Evolutionary conservation across 2,329 filamentous ascomycete species (phyloP), one percentile per base, ranked within the genome.

Genomic region (Fusarium buxicola): DNA sequence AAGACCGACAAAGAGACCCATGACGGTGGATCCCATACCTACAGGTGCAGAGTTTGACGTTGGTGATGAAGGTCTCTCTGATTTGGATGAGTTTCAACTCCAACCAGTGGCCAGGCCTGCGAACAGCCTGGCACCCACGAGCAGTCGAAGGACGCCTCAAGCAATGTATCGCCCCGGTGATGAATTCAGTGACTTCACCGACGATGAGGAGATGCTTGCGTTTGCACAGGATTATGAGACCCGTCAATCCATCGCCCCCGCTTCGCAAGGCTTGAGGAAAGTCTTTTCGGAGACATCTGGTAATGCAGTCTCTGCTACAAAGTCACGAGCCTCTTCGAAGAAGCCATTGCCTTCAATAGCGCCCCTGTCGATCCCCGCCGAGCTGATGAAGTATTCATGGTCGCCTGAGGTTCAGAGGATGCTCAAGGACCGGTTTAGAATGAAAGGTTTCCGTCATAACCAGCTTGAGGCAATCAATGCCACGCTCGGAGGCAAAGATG

Each of bases 381-480:
- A 84, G 48, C 74, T 85, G 68, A 89, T 91, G 84, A 82, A 84
- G 44, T 83, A 89, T 70, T 82, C 88, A 5, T 99, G 96, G 95
- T 97, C 94, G 13, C 82, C 85, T 38, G 94, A 98, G 69, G 91
- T 99, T 21, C 90, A 89, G 65, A 84, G 81, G 50, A 91, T 88
- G n/a, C 79, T 99, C 63, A 92, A 90, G 70, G 89, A 94, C 68
- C 85, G 88, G 4, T 99, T 99, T 72, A 86, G 89, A 62, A 89
- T 99, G 74, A 87, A 86, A 50, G 92, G 92, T 0, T 99, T 99
- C 72, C 88, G 96, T 27, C 87, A 89, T 50, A 95, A 97, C 72
- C 95, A 99, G 73, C 83, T 98, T 2, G 92, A 98, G 76, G 94
- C 95, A 12, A 97, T 99, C 75, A 98, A 99, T 75, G 90, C 94